Evolutionary conservation across 2,329 filamentous ascomycete genomes (phyloP), one percentile per base, ranked within the genome.

Genomic region (Alternaria dauci): DNA sequence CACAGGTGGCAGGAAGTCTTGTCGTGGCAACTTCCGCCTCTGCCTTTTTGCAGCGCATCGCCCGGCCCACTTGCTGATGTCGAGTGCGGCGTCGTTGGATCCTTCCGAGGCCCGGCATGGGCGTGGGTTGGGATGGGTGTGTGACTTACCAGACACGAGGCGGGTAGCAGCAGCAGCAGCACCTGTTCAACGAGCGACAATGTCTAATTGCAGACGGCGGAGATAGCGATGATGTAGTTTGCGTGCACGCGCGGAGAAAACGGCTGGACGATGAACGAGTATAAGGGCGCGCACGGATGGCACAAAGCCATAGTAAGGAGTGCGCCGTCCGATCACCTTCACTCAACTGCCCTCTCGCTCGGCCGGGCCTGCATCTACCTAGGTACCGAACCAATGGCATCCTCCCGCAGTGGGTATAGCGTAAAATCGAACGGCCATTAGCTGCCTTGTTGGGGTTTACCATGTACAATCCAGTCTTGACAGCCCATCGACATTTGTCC

Each of bases 61-160:
- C 57, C 50, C 51, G 43, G 55, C 23, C 43, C 36, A n/a, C 58
- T 44, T 50, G 48, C 36, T 47, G 46, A 42, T 16, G 44, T 51
- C 38, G 25, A 46, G 26, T 26, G 44, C 30, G 39, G 20, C 23
- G 28, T 39, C 36, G 55, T 54, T 43, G 8, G 46, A 16, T 52
- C 36, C 42, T 58, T 52, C 55, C 59, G 53, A 43, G 54, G 59
- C 60, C 51, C 55, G 55, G 53, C 44, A 54, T 39, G 52, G 34
- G 28, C 11, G 32, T 36, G 32, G 32, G 32, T 36, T 36, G 59
- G 32, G 32, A 14, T 36, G 59, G 53, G 46, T 54, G 51, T 60
- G 55, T 53, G 53, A 67, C 66, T 65, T 69, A 69, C 66, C 55
- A 61, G 55, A 62, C 58, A 65, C 58, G 54, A 39, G 55, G 51